A percentile compares a stretch with the other conserved stretches of the same genome.
Evolutionary conservation across 768 basidiomycete species (phyloP).

Genomic region (Auricularia cornea): DNA sequence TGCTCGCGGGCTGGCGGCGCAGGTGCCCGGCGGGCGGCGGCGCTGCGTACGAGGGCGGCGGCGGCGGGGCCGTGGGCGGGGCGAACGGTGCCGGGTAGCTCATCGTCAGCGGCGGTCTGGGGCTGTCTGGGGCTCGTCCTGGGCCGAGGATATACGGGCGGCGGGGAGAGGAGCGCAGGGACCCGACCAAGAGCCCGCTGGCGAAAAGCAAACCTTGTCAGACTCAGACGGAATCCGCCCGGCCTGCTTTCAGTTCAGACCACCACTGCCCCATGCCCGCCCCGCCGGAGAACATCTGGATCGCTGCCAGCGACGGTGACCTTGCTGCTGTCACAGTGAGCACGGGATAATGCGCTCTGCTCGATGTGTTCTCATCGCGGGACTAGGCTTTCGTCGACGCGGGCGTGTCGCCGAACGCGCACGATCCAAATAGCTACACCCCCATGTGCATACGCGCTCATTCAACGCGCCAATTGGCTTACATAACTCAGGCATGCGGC

Average conservation of each 20-base stretch:
- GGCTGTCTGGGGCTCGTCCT: too few species aligned
- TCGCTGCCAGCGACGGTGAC: conserved; percentile 89
- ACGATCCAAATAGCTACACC: conserved; percentile 69
- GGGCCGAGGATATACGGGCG: too few species aligned
- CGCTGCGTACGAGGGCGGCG: not conserved
- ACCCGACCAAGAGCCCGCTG: conserved; percentile 18
- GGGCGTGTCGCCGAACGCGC: conserved; percentile 57
- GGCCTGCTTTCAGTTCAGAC: not conserved
- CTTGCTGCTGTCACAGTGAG: conserved; percentile 62
- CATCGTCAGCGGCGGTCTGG: conserved; percentile 17
- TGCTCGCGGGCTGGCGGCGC: not conserved
- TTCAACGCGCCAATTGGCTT: conserved; percentile 10
- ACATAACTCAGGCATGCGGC: conserved; percentile 83
- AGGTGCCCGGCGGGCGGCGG: not conserved
- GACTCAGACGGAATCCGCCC: not conserved
- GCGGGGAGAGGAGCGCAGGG: too few species aligned
- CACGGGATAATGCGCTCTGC: conserved; percentile 4
- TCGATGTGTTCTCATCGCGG: conserved; percentile 3
- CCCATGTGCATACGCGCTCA: conserved; percentile 48
- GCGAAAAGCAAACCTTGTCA: conserved; percentile 5
- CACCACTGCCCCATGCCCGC: not conserved
- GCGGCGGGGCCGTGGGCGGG: not conserved
- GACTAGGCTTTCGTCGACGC: not conserved
- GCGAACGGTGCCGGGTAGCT: conserved; percentile 10
- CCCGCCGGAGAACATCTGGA: conserved; percentile 69